phyloP scores from a whole-genome alignment of 2,329 filamentous ascomycete genomes.

The Verticillium dahliae region DNA sequence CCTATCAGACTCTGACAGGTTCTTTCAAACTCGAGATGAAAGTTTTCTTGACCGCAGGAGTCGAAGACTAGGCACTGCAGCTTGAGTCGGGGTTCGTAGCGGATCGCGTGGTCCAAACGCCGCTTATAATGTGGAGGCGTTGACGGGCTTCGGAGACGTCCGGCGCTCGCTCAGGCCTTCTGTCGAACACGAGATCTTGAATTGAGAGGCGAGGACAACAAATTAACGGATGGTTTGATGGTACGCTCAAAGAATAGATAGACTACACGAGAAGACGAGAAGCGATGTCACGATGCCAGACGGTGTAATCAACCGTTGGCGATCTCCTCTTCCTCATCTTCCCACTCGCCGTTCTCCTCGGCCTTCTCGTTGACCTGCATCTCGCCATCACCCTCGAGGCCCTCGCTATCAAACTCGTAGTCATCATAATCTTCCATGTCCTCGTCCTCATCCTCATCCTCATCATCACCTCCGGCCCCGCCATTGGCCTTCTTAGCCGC shows the following conservation, averaged over 20 bases:
- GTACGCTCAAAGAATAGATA: background rate
- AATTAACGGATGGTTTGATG: background rate
- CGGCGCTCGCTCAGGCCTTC: background rate
- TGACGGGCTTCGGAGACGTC: background rate
- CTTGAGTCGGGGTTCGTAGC: background rate
- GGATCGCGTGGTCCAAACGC: background rate
- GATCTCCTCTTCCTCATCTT: constrained; percentile 41
- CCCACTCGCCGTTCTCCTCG: constrained; percentile 45
- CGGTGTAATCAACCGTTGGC: constrained; percentile 14
- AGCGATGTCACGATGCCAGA: background rate
- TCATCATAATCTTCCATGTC: constrained; percentile 36
- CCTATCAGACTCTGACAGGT: background rate
- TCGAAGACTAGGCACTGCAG: background rate
- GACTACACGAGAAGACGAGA: background rate
- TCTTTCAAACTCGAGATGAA: background rate
- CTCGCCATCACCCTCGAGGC: constrained; percentile 41
- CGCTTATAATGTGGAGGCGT: background rate
- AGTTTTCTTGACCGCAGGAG: background rate
- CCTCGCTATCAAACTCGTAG: constrained; percentile 43
- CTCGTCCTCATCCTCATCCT: constrained; percentile 25
- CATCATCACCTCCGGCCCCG: constrained; percentile 26
- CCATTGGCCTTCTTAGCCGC: constrained; percentile 29
- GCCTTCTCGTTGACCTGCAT: constrained; percentile 40
- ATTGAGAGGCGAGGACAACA: background rate
- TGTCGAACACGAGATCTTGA: background rate